phyloP scores from a whole-genome alignment of 164 flowering plant species.

The Cinnamomum chago region DNA sequence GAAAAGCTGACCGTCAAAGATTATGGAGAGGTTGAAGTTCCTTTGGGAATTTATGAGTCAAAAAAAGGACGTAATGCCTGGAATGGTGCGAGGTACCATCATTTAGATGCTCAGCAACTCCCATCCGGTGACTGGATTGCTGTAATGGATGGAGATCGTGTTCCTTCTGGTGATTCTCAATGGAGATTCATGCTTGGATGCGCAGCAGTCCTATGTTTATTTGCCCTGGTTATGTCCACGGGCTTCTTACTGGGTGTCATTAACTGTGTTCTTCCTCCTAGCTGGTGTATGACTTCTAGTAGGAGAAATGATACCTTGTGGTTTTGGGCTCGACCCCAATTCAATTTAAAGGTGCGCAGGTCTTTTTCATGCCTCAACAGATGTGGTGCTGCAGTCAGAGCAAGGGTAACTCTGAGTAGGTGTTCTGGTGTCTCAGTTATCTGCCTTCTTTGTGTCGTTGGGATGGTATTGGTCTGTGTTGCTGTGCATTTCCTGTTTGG shows the following conservation, averaged over 20 bases:
- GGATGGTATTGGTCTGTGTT: constrained; percentile 39
- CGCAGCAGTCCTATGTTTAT: constrained; percentile 34
- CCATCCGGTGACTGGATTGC: constrained; percentile 61
- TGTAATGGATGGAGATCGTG: constrained; percentile 77
- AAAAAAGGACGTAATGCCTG: constrained; percentile 63
- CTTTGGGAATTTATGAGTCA: constrained; percentile 39
- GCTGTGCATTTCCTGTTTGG: constrained; percentile 57
- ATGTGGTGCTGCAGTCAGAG: constrained; percentile 31
- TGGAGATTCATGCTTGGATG: constrained; percentile 51
- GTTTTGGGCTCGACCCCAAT: constrained; percentile 41
- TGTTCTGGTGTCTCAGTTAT: constrained; percentile 37
- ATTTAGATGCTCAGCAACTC: constrained; percentile 67
- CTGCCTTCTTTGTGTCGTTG: constrained; percentile 25
- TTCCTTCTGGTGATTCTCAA: constrained; percentile 57
- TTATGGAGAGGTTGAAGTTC: constrained; percentile 63
- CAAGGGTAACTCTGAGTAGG: constrained; percentile 42
- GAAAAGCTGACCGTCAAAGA: constrained; percentile 47
- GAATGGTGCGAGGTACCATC: constrained; percentile 76
- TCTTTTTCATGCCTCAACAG: constrained; percentile 54
- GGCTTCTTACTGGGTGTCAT: constrained; percentile 64
- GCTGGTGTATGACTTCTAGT: constrained; percentile 42
- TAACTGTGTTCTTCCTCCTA: constrained; percentile 53
- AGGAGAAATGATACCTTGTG: constrained; percentile 44
- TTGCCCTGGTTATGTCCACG: constrained; percentile 28
- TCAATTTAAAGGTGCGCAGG: constrained; percentile 45